These are phyloP conservation scores for Stentor coeruleus DNA, from an alignment of 73 alveolate genomes.

Conservation along the genomic window DNA sequence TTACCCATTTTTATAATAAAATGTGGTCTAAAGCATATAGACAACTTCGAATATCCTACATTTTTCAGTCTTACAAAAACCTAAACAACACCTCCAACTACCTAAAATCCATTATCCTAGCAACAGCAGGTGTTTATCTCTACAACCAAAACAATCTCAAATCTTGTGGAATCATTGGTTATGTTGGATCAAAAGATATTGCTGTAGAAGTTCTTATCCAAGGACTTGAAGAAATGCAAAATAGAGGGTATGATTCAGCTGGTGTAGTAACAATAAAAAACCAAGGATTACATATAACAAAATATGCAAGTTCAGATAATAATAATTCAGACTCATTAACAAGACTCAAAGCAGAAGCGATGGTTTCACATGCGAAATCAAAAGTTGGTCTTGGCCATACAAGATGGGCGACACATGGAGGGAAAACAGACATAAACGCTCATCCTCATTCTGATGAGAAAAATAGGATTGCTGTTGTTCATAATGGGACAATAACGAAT, in stretches of 20 bases:
- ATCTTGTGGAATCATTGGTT: slow-evolving; percentile 86
- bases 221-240: slow-evolving; percentile 71
- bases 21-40: too few relatives aligned
- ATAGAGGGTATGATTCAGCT: slow-evolving; percentile 89
- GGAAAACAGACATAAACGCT: slow-evolving; percentile 79
- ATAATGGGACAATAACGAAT: slow-evolving; percentile 84
- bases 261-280: slow-evolving; percentile 67
- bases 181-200: slow-evolving; percentile 55
- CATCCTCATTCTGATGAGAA: slow-evolving; percentile 84
- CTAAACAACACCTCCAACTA: too few relatives aligned
- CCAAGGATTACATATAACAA: slow-evolving; percentile 57
- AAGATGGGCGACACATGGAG: slow-evolving; percentile 95
- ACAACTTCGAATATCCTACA: too few relatives aligned
- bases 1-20: too few relatives aligned
- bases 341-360: slow-evolving; percentile 51
- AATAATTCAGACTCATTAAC: slow-evolving; percentile 77
- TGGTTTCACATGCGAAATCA: slow-evolving; percentile 55
- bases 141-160: slow-evolving; percentile 24
- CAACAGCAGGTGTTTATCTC: neutral
- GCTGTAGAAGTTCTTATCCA: slow-evolving; percentile 68
- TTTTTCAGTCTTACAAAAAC: too few relatives aligned
- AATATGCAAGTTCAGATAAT: slow-evolving; percentile 57
- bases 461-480: slow-evolving; percentile 65
- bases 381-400: slow-evolving; percentile 85
- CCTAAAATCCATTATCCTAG: too few relatives aligned